phyloP scores from a whole-genome alignment of 2,329 filamentous ascomycete genomes.

The Monascus ruber region DNA sequence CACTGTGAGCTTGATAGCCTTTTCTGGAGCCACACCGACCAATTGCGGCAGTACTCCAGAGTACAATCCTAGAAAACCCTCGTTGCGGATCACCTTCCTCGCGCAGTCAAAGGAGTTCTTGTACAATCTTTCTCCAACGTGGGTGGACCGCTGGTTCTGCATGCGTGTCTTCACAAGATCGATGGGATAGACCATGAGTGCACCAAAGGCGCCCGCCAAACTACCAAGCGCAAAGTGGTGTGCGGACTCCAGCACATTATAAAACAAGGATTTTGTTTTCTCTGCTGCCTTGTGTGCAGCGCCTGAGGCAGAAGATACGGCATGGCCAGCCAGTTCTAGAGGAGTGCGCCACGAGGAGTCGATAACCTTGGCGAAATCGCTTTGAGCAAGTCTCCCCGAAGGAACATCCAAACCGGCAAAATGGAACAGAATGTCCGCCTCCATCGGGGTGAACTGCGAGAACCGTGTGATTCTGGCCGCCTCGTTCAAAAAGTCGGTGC shows the following conservation, averaged over 20 bases:
- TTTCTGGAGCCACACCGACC: constrained; percentile 95
- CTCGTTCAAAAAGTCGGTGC: constrained; percentile 88
- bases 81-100: constrained; percentile 82
- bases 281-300: constrained; percentile 44
- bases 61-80: constrained; percentile 81
- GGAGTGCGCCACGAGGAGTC: constrained; percentile 80
- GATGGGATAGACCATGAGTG: constrained; percentile 99
- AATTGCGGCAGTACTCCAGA: constrained; percentile 91
- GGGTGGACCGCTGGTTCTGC: constrained; percentile 83
- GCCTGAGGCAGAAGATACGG: constrained; percentile 29
- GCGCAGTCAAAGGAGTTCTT: constrained; percentile 97
- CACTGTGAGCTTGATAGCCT: constrained; percentile 97
- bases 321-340: constrained; percentile 42
- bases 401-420: constrained; percentile 89
- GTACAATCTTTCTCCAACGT: constrained; percentile 79
- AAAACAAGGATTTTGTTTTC: constrained; percentile 46
- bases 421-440: constrained; percentile 96
- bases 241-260: constrained; percentile 59
- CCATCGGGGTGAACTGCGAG: constrained; percentile 95
- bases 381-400: constrained; percentile 68
- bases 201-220: constrained; percentile 88
- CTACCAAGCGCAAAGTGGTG: constrained; percentile 89
- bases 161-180: constrained; percentile 97
- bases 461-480: constrained; percentile 84
- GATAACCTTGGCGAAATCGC: constrained; percentile 87